Evolutionary conservation across 2,329 filamentous ascomycete genomes (phyloP), one percentile per base, ranked within the genome.

Genomic region (Akanthomyces dipterigenus): DNA sequence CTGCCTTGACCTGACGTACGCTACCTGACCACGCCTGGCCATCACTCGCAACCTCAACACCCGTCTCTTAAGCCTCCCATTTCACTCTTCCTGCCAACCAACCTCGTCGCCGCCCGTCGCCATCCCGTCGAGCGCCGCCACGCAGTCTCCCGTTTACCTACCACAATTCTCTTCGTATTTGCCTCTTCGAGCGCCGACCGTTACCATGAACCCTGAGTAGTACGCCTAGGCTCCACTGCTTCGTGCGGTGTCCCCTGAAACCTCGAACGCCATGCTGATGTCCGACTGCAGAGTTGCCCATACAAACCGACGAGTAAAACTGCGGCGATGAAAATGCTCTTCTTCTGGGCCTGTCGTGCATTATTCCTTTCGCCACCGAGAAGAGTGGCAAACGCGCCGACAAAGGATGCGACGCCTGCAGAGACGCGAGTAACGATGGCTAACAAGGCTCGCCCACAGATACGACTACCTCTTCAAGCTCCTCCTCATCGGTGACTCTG

Each of bases 381-480:
- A 43, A 40, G 22, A 22, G 56, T 53, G 57, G 24, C 40, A 43
- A 31, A 58, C 49, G 49, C 28, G 34, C 55, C 45, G 56, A 24
- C 50, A 48, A 18, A 16, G 28, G 48, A 42, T 48, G 62, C 46
- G 42, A 53, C 28, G 31, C 50, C 40, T 9, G 56, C 64, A 62
- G 62, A 62, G 24, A 36, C 31, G 3, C 11, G 26, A 24, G 22
- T 9, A 49, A 46, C 2, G 6, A 43, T 34, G 49, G 34, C 69
- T 73, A 64, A 73, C 69, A 38, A 57, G 22, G 61, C n/a, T 34
- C n/a, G 22, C 46, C 60, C 60, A 58, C 74, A 98, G 95, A 95
- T 99, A 99, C 90, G 95, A 99, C 78, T 99, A 99, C 79, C 92
- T 99, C 74, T 99, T 99, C 88, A 99, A 99, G 88, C 92, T 99